Conservation (phyloP, 73 alveolate genomes). For the Paramecium tetraurelia region DNA sequence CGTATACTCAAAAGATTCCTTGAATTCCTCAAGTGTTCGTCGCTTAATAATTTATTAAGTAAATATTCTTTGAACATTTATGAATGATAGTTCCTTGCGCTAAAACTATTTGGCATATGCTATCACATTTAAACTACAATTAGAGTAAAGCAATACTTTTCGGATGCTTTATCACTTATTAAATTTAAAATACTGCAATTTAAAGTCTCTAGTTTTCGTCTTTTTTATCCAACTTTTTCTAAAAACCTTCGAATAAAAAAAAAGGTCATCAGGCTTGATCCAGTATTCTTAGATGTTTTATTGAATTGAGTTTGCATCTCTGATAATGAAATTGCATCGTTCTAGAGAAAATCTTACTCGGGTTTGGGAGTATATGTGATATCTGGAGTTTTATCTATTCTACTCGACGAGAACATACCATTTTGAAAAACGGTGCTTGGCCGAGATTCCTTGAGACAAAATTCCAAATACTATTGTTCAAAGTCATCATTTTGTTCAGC, state of each 20-base stretch:
- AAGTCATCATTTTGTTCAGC: slow-evolving; percentile 9
- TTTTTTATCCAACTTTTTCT: not conserved
- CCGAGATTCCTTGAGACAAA: not conserved
- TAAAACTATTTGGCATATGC: not conserved
- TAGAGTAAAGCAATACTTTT: not conserved
- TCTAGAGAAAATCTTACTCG: not conserved
- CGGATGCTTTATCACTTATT: slow-evolving; percentile 36
- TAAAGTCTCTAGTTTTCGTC: not conserved
- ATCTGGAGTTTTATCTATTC: not conserved
- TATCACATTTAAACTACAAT: not conserved
- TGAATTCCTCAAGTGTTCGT: not conserved
- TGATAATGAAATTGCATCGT: not conserved
- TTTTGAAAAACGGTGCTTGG: not conserved
- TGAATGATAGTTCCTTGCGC: not conserved
- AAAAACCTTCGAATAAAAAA: not conserved
- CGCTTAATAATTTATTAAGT: not conserved
- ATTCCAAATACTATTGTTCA: not conserved
- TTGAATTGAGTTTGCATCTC: not conserved
- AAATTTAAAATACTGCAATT: not conserved
- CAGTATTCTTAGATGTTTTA: not conserved
- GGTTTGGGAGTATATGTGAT: not conserved
- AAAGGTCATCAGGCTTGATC: not conserved
- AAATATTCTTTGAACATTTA: not conserved
- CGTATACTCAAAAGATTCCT: not conserved
- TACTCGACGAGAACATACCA: not conserved